Evolutionary conservation across 768 basidiomycete genomes (phyloP), one percentile per base, ranked within the genome.

Genomic region (Mycena pura): DNA sequence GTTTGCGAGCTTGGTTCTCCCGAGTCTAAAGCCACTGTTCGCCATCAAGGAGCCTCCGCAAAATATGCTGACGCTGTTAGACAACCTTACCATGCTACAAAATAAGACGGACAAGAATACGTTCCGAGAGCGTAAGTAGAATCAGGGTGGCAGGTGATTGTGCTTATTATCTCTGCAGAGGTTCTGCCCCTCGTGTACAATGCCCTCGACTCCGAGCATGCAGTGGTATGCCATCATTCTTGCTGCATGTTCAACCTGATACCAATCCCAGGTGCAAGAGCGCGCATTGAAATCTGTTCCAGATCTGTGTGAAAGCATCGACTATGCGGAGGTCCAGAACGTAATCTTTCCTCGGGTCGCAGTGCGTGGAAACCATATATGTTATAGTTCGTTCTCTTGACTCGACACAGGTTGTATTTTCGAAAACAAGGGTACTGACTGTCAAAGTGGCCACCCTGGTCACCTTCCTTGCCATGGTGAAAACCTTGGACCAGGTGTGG

Each of bases 101-200:
- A 86, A 82, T 59, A 99, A 99, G 77, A 96, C 95, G 2, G 88
- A 92, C 53, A 93, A 95, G 63, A 76, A 75, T 10, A 84, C 91
- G 3, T 99, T 99, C 74, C 82, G 92, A 67, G 95, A 96, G 74
- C 91, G 95, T 97, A 64, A 70, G 91, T 82, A 19, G 50, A 45
- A 19, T 32, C n/a, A 27, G 45, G 4, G 51, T 61, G 8, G n/a
- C 34, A 32, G n/a, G 31, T 50, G 19, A 24, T 10, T 19, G 38
- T 62, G 21, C 38, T 68, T 21, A 69, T 55, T 34, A 15, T 32
- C 22, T 17, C 49, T n/a, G 45, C 70, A 98, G 96, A 95, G 79
- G 93, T 99, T n/a, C 82, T 99, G 63, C 94, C 95, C 0, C 81
- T 99, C 36, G 92, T 99, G 17, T 99, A 99, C 72, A 93, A 93